phyloP scores from a whole-genome alignment of 2,329 filamentous ascomycete species.

The Aureobasidium sp. region DNA sequence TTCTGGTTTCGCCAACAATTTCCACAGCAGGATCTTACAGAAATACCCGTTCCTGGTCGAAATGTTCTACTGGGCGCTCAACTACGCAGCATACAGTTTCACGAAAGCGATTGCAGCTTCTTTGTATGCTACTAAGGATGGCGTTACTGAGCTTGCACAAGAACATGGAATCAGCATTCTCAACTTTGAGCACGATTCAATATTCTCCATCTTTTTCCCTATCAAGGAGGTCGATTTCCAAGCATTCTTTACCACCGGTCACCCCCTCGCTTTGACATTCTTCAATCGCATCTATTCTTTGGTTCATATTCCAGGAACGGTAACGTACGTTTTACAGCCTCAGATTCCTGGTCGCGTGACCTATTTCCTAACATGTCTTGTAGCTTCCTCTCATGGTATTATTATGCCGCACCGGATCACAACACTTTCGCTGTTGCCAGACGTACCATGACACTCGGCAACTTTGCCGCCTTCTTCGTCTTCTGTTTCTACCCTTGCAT shows the following conservation, averaged over 20 bases:
- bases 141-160: conserved; percentile 51
- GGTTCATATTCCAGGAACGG: conserved; percentile 56
- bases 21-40: conserved; percentile 57
- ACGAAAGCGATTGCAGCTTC: conserved; percentile 46
- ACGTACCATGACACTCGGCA: conserved; percentile 41
- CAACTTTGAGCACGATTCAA: conserved; percentile 46
- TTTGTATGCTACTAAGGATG: conserved; percentile 45
- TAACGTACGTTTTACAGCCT: conserved; percentile 39
- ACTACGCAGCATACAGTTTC: conserved; percentile 56
- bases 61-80: conserved; percentile 68
- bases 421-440: conserved; percentile 35
- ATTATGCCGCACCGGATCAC: conserved; percentile 48
- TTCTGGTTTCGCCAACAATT: conserved; percentile 52
- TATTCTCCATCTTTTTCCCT: conserved; percentile 47
- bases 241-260: conserved; percentile 50
- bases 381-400: conserved; percentile 56
- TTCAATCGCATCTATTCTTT: conserved; percentile 54
- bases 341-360: background rate
- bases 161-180: conserved; percentile 49
- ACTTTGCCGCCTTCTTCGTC: conserved; percentile 44
- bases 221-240: conserved; percentile 48
- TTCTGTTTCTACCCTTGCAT: conserved; percentile 46
- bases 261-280: conserved; percentile 47
- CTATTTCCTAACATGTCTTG: conserved; percentile 17
- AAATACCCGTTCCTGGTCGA: conserved; percentile 64